Evolutionary conservation across 1,284 basidiomycete genomes (phyloP).

Genomic region (Ustilago lituana): DNA sequence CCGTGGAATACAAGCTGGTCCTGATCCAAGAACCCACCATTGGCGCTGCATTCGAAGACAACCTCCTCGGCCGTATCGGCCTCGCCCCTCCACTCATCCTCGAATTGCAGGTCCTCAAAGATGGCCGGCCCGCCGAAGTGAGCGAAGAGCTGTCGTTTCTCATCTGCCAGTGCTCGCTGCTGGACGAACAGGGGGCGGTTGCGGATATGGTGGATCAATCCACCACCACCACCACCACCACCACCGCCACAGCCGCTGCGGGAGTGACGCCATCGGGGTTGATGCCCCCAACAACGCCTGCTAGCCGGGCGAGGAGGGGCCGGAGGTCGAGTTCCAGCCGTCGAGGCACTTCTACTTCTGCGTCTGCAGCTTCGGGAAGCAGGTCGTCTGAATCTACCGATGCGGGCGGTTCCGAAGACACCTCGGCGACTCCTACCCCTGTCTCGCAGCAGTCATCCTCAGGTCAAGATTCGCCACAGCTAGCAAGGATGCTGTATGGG

Average conservation of each 20-base stretch:
- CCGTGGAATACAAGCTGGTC: slow-evolving; percentile 24
- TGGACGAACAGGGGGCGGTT: slow-evolving; percentile 23
- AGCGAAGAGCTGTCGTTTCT: slow-evolving; percentile 44
- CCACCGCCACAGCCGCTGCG: too few relatives aligned
- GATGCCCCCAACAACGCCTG: slow-evolving; percentile 9
- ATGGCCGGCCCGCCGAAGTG: slow-evolving; percentile 15
- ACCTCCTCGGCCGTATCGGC: slow-evolving; percentile 48
- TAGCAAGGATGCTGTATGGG: slow-evolving; percentile 53
- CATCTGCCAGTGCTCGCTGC: slow-evolving; percentile 50
- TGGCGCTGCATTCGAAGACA: slow-evolving; percentile 50
- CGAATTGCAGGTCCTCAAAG: slow-evolving; percentile 33
- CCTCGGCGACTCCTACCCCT: neutral
- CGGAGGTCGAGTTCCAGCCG: slow-evolving; percentile 12
- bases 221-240: neutral
- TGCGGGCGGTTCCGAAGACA: neutral
- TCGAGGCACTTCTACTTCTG: slow-evolving; percentile 7
- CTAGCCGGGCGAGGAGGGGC: too few relatives aligned
- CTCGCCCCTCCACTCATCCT: slow-evolving; percentile 52
- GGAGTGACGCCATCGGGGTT: neutral
- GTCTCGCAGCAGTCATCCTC: too few relatives aligned
- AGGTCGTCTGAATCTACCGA: slow-evolving; percentile 7
- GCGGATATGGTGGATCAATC: slow-evolving; percentile 39
- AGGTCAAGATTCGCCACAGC: neutral
- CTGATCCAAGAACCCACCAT: slow-evolving; percentile 46
- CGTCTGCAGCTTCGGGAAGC: neutral